These are phyloP conservation scores for Aspergillus quadrilineatus DNA, from an alignment of 2,329 filamentous ascomycete genomes.

Conservation along the genomic window DNA sequence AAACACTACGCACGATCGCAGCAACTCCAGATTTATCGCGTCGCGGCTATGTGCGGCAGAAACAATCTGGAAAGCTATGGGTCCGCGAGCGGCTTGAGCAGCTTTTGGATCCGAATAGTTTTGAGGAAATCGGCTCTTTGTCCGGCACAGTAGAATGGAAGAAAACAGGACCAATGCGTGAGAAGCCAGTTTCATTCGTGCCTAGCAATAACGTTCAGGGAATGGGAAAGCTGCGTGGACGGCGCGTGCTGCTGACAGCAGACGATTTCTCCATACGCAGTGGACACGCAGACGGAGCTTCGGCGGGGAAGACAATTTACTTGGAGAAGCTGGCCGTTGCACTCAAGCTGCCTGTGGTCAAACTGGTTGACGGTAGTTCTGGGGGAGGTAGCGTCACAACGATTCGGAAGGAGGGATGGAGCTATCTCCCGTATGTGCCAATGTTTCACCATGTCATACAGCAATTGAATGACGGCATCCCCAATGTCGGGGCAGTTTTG, in stretches of 20 bases:
- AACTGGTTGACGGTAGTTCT: slow-evolving; percentile 63
- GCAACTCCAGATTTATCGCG: slow-evolving; percentile 54
- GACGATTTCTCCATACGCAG: slow-evolving; percentile 65
- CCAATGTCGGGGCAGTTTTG: slow-evolving; percentile 62
- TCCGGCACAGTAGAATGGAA: slow-evolving; percentile 61
- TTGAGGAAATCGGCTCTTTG: slow-evolving; percentile 61
- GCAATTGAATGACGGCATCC: slow-evolving; percentile 63
- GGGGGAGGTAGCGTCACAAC: slow-evolving; percentile 63
- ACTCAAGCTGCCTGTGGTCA: slow-evolving; percentile 60
- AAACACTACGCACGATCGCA: slow-evolving; percentile 53
- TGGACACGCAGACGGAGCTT: slow-evolving; percentile 63
- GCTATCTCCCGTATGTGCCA: slow-evolving; percentile 60
- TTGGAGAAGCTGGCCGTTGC: slow-evolving; percentile 61
- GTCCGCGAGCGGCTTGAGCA: slow-evolving; percentile 60
- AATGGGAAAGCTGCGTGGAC: slow-evolving; percentile 52
- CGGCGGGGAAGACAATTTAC: slow-evolving; percentile 59
- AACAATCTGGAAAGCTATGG: slow-evolving; percentile 64
- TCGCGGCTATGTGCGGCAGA: slow-evolving; percentile 62
- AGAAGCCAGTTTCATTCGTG: slow-evolving; percentile 50
- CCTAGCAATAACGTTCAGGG: slow-evolving; percentile 66
- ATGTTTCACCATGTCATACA: slow-evolving; percentile 55
- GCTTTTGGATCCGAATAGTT: slow-evolving; percentile 57
- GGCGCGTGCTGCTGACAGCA: slow-evolving; percentile 60
- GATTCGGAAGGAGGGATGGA: slow-evolving; percentile 56
- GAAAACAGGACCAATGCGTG: slow-evolving; percentile 38